These are phyloP conservation scores for Citrus mangshanensis DNA, from an alignment of 345 rosid genomes.

Conservation along the genomic window DNA sequence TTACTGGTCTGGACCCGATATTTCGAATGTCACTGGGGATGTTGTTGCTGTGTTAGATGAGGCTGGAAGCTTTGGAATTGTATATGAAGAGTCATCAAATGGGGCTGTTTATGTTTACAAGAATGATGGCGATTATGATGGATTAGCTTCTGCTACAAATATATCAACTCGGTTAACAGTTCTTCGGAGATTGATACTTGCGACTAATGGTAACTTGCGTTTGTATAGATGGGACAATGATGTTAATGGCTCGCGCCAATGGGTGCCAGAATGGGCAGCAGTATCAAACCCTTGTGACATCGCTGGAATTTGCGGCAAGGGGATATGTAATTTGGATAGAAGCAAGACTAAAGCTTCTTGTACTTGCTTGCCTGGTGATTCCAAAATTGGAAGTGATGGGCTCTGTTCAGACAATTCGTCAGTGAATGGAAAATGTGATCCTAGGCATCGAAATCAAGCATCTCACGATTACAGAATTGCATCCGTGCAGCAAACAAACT, in stretches of 20 bases:
- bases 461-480: slow-evolving; percentile 44
- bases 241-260: slow-evolving; percentile 70
- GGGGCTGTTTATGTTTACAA: slow-evolving; percentile 84
- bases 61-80: slow-evolving; percentile 83
- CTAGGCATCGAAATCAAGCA: slow-evolving; percentile 25
- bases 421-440: slow-evolving; percentile 38
- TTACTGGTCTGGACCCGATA: slow-evolving; percentile 88
- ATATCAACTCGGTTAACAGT: slow-evolving; percentile 34
- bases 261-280: slow-evolving; percentile 94
- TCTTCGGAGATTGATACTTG: slow-evolving; percentile 61
- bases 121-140: slow-evolving; percentile 55
- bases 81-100: slow-evolving; percentile 63
- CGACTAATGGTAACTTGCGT: slow-evolving; percentile 71
- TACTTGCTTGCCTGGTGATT: slow-evolving; percentile 64
- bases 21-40: slow-evolving; percentile 80
- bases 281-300: slow-evolving; percentile 85
- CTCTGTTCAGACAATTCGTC: slow-evolving; percentile 55
- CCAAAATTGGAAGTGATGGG: slow-evolving; percentile 30
- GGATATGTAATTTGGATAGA: slow-evolving; percentile 65
- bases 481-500: slow-evolving; percentile 69
- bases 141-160: slow-evolving; percentile 34
- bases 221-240: slow-evolving; percentile 82
- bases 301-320: slow-evolving; percentile 85
- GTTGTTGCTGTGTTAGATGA: slow-evolving; percentile 68
- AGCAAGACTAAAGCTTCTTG: slow-evolving; percentile 80